A percentile compares a stretch with the other conserved stretches of the same genome.
phyloP scores from a whole-genome alignment of 78 protist species.

The Isochrysis galbana region DNA sequence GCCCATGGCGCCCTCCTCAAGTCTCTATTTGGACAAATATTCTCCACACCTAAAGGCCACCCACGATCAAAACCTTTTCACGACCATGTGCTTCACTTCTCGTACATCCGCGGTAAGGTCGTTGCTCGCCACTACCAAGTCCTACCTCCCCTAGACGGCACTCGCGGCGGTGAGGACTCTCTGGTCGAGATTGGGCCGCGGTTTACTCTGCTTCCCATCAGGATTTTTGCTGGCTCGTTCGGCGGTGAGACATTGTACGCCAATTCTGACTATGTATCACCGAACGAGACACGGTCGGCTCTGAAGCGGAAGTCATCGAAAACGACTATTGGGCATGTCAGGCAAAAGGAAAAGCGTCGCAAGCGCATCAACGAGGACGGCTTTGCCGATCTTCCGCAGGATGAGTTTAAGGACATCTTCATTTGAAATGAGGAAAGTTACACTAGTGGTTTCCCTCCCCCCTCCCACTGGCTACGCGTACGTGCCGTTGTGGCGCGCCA shows the following conservation, averaged over 20 bases:
- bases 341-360: slow-evolving; percentile 16
- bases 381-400: background rate
- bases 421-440: no score
- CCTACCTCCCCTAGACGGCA: background rate
- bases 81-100: slow-evolving; percentile 90
- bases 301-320: background rate
- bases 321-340: background rate
- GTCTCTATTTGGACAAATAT: slow-evolving; percentile 64
- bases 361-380: background rate
- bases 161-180: background rate
- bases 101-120: slow-evolving; percentile 68
- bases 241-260: background rate
- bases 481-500: no score
- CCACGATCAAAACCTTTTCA: slow-evolving; percentile 90
- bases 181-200: slow-evolving; percentile 95
- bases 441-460: no score
- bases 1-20: slow-evolving; percentile 69
- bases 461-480: no score
- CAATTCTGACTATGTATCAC: background rate
- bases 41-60: slow-evolving; percentile 86
- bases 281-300: background rate
- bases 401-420: background rate
- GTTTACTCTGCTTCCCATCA: slow-evolving; percentile 67
- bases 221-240: background rate
- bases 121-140: slow-evolving; percentile 92